Base-by-base conservation (phyloP, 495 filamentous ascomycete genomes). In the Penicillium odoratum region DNA sequence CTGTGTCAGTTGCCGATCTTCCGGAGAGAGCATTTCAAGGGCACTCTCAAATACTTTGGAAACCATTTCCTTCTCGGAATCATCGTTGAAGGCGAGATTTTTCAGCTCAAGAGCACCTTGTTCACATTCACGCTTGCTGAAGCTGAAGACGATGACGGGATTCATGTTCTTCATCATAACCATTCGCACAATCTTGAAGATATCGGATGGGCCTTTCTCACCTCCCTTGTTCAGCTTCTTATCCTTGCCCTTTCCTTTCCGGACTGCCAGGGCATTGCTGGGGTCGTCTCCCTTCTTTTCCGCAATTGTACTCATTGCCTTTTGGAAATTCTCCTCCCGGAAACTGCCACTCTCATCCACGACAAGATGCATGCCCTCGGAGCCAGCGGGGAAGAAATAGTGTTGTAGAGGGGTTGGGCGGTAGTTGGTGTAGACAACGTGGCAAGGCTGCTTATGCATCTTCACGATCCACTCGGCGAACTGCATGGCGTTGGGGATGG, bases 401-500 rank as follows among this genome's bases (percentile, higher is more conserved):
- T 97, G 92, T 69, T 98, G 94, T 48, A 98, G 74, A 3, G 94
- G 94, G 0, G 95, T 98, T 33, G 94, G 94, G 64, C 94, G 82
- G 79, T 97, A 98, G 72, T 98, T 92, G 40, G 94, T 98, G 69
- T 98, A 98, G 25, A 98, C 94, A 59, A 98, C 93, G 73, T 98
- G 94, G 65, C 94, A 97, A 15, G 95, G 93, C 67, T 98, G 94
- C 49, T 88, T 86, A 73, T 98, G 94, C 58, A 92, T 97, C 73
- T 98, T 97, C 54, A 88, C 89, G 58, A 98, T 93, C 94, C 94
- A 98, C 72, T 98, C 92, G 63, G 94, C 94, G 65, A 98, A 98
- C 69, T 98, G 94, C 88, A 98, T 97, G 45, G 94, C 93, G 66
- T 98, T 98, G 38, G 94, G 94, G 58, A 98, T 98, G n/a, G 94